phyloP scores from a whole-genome alignment of 768 basidiomycete genomes.

The Tricholoma saponaceum region DNA sequence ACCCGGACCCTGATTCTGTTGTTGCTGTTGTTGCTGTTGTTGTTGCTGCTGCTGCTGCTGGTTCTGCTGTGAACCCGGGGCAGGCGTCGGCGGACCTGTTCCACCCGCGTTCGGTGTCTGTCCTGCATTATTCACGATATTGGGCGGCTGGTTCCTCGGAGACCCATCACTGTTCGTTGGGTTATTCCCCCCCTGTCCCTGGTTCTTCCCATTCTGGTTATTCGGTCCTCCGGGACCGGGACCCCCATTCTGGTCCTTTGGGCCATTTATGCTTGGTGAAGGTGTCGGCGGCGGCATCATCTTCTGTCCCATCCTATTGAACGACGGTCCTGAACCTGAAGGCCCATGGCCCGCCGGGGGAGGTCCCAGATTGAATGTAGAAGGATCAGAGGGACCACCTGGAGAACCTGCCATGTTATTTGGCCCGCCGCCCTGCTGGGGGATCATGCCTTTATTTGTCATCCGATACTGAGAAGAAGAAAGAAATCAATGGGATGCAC shows the following conservation, averaged over 20 bases:
- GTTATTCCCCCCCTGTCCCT: slow-evolving; percentile 24
- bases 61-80: slow-evolving; percentile 14
- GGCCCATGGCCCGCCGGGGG: slow-evolving; percentile 25
- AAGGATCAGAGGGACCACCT: slow-evolving; percentile 34
- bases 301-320: slow-evolving; percentile 29
- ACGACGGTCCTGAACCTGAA: slow-evolving; percentile 20
- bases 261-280: slow-evolving; percentile 39
- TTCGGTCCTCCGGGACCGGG: slow-evolving; percentile 12
- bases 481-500: neutral
- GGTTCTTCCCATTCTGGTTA: slow-evolving; percentile 22
- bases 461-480: slow-evolving; percentile 2
- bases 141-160: slow-evolving; percentile 32
- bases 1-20: slow-evolving; percentile 6
- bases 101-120: slow-evolving; percentile 24
- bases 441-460: slow-evolving; percentile 20
- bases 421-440: slow-evolving; percentile 23
- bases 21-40: slow-evolving; percentile 3
- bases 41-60: slow-evolving; percentile 12
- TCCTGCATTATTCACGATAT: slow-evolving; percentile 1
- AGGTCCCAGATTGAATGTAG: slow-evolving; percentile 31
- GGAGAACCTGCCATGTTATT: slow-evolving; percentile 39
- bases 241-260: slow-evolving; percentile 23
- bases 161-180: slow-evolving; percentile 32
- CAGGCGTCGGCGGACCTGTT: slow-evolving; percentile 27
- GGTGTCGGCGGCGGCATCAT: slow-evolving; percentile 57